Base-by-base conservation (phyloP, 768 basidiomycete species). In the Kwoniella mangroviensis region DNA sequence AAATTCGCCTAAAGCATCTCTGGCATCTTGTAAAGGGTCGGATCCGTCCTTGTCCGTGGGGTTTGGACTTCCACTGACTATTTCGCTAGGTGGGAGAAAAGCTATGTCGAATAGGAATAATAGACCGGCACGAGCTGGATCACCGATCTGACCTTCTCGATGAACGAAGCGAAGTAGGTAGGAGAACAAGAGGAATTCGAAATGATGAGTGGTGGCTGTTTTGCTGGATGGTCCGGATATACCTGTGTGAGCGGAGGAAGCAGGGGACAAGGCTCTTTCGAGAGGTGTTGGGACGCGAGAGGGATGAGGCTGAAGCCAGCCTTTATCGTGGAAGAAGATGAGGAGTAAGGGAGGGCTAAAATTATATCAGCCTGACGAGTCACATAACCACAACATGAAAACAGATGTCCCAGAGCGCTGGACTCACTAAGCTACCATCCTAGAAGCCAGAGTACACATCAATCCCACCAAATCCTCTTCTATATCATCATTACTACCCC, bases 291-390 rank as follows among this genome's bases (percentile, higher is more conserved):
- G 41, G 15, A 66, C 15, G 4, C 34, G 68, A 34, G 65, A 63
- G 43, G 56, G 65, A 60, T 22, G 73, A 21, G 73, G 72, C 42
- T 56, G 73, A 34, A 61, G 63, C 71, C 92, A 92, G 74, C 92
- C 89, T 78, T 92, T 94, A 81, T 96, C 94, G 77, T 95, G 93
- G 81, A 98, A 96, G 85, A 98, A 98, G 72, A 98, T 96, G 88
- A 97, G 92, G 49, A 98, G 88, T 1, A 98, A 86, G 76, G 77
- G 78, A 0, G 81, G 79, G 64, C 81, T 81, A 24, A 19, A 22
- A 1, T 2, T 19, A 2, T 1, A 21, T 94, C 92, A 49, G 92
- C 89, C 79, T 91, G 6, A 34, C 34, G 9, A 34, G 34, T 34
- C 4, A 34, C 6, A 34, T 34, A n/a, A n/a, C n/a, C 4, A 28